Conservation (phyloP, 768 basidiomycete species). For the Clathrus columnatus region DNA sequence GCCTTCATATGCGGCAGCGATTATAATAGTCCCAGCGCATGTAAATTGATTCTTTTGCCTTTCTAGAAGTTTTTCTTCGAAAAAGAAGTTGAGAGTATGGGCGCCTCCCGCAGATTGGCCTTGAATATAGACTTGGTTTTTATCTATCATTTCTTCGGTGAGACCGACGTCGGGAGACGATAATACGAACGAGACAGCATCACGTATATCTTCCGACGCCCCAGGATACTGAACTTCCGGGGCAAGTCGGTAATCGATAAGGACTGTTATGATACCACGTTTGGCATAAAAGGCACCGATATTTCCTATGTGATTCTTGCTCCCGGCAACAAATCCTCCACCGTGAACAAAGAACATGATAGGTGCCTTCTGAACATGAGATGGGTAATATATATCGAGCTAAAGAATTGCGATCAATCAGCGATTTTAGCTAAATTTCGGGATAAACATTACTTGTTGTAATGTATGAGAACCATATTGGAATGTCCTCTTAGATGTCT, state of each 20-base stretch:
- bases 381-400: slow-evolving; percentile 63
- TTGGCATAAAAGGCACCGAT: slow-evolving; percentile 54
- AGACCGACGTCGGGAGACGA: not conserved
- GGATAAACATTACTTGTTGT: slow-evolving; percentile 37
- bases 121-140: not conserved
- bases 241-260: slow-evolving; percentile 60
- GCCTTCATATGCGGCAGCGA: slow-evolving; percentile 38
- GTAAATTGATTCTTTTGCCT: slow-evolving; percentile 22
- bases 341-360: slow-evolving; percentile 60
- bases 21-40: slow-evolving; percentile 39
- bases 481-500: slow-evolving; percentile 44
- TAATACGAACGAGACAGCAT: slow-evolving; percentile 43
- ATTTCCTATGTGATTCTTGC: slow-evolving; percentile 32
- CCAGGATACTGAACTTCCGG: slow-evolving; percentile 47
- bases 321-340: slow-evolving; percentile 49
- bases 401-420: slow-evolving; percentile 22
- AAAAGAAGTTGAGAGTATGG: not conserved
- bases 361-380: slow-evolving; percentile 23
- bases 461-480: slow-evolving; percentile 44
- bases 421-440: not conserved
- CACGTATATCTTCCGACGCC: slow-evolving; percentile 46
- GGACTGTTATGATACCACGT: slow-evolving; percentile 48
- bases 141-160: not conserved
- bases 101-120: not conserved
- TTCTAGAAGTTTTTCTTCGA: not conserved